Conservation (phyloP, 768 basidiomycete species). For the Rhodotorula toruloides region DNA sequence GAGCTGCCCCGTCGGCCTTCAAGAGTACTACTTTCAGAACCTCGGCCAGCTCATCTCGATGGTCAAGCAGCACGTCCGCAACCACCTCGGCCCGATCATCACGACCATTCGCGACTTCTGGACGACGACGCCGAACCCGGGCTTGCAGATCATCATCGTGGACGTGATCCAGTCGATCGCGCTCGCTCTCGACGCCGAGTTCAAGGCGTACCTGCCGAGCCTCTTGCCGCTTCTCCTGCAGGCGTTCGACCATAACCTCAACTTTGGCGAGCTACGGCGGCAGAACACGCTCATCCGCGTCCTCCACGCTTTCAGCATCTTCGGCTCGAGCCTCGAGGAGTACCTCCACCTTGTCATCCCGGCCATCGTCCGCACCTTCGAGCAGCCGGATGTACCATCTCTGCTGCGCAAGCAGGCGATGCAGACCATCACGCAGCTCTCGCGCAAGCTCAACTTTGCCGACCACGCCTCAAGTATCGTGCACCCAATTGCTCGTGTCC, state of each 20-base stretch:
- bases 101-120: conserved; percentile 81
- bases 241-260: conserved; percentile 82
- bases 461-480: conserved; percentile 97
- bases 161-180: conserved; percentile 87
- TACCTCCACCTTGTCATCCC: conserved; percentile 95
- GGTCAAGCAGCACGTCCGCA: conserved; percentile 94
- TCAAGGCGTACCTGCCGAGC: conserved; percentile 88
- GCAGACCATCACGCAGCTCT: conserved; percentile 82
- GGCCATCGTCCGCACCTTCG: conserved; percentile 84
- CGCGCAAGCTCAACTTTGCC: conserved; percentile 89
- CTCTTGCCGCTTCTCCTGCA: conserved; percentile 83
- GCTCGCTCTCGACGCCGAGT: conserved; percentile 89
- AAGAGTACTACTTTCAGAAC: conserved; percentile 92
- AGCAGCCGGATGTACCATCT: conserved; percentile 67
- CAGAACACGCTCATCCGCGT: conserved; percentile 61
- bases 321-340: conserved; percentile 94
- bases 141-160: conserved; percentile 84
- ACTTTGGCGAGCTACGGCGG: conserved; percentile 69
- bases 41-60: conserved; percentile 90
- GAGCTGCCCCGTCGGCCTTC: conserved; percentile 65
- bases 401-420: conserved; percentile 80
- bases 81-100: conserved; percentile 80
- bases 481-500: conserved; percentile 83
- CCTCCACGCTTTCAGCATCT: conserved; percentile 88
- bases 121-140: conserved; percentile 58